Percentiles rank a stretch among this genome's conserved stretches.
These are phyloP conservation scores for Artomyces pyxidatus DNA, from an alignment of 768 basidiomycete species.

Conservation along the genomic window DNA sequence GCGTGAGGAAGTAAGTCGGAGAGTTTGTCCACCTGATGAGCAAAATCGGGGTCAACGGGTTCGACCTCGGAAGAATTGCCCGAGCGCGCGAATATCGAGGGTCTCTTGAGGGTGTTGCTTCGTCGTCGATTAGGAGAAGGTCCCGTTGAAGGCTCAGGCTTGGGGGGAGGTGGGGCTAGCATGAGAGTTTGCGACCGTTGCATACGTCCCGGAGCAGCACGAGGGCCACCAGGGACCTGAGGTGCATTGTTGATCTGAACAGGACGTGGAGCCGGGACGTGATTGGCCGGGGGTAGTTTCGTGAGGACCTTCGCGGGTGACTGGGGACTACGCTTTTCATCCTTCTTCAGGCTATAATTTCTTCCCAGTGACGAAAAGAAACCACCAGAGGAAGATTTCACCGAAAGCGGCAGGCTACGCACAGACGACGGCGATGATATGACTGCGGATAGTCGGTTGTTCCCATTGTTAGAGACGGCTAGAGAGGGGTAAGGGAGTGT, in stretches of 20 bases:
- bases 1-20: slow-evolving; percentile 66
- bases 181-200: slow-evolving; percentile 64
- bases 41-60: slow-evolving; percentile 41
- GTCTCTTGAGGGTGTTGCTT: slow-evolving; percentile 18
- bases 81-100: slow-evolving; percentile 25
- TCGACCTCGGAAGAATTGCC: slow-evolving; percentile 2
- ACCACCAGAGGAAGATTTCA: slow-evolving; percentile 38
- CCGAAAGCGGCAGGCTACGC: slow-evolving; percentile 20
- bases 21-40: slow-evolving; percentile 63
- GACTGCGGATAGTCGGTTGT: slow-evolving; percentile 25
- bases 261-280: slow-evolving; percentile 25
- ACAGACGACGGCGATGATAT: slow-evolving; percentile 32
- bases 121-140: slow-evolving; percentile 17
- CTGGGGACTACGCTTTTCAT: slow-evolving; percentile 20
- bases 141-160: slow-evolving; percentile 31
- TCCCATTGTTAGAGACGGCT: slow-evolving; percentile 31
- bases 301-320: slow-evolving; percentile 29
- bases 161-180: slow-evolving; percentile 26
- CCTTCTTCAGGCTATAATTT: slow-evolving; percentile 50
- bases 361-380: slow-evolving; percentile 74
- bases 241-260: slow-evolving; percentile 32
- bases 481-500: slow-evolving; percentile 69
- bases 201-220: slow-evolving; percentile 53
- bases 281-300: slow-evolving; percentile 28
- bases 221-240: slow-evolving; percentile 65